phyloP scores from a whole-genome alignment of 2,329 filamentous ascomycete genomes.

The Chrysoporthe deuterocubensis region DNA sequence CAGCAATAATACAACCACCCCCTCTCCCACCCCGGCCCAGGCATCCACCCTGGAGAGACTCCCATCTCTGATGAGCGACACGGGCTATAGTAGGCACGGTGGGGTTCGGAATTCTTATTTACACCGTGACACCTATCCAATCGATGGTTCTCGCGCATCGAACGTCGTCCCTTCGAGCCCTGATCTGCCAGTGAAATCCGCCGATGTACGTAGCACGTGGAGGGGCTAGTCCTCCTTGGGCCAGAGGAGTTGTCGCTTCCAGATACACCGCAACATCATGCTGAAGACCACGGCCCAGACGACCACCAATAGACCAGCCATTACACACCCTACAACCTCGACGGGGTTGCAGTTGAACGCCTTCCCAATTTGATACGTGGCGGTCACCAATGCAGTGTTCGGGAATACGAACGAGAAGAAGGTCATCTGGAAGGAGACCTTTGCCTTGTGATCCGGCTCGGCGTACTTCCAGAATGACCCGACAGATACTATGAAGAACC shows the following conservation, averaged over 20 bases:
- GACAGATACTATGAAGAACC: slow-evolving; percentile 78
- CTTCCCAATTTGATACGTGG: slow-evolving; percentile 71
- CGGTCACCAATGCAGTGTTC: slow-evolving; percentile 74
- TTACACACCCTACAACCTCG: slow-evolving; percentile 67
- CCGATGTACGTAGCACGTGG: not conserved
- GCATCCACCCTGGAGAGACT: not conserved
- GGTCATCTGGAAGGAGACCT: slow-evolving; percentile 78
- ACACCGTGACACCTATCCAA: no score
- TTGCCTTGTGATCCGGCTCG: slow-evolving; percentile 50
- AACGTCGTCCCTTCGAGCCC: no score
- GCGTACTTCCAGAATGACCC: slow-evolving; percentile 74
- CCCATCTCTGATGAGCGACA: not conserved
- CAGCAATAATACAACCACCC: not conserved
- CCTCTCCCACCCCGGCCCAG: not conserved
- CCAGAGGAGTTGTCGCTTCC: slow-evolving; percentile 60
- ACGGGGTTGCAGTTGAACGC: slow-evolving; percentile 65
- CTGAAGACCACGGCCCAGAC: slow-evolving; percentile 71
- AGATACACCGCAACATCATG: slow-evolving; percentile 73
- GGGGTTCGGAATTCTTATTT: no score
- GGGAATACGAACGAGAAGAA: slow-evolving; percentile 87
- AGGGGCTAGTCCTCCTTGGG: slow-evolving; percentile 24
- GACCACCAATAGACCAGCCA: slow-evolving; percentile 67
- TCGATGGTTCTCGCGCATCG: no score
- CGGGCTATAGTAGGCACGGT: not conserved
- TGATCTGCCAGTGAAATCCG: not conserved